A percentile compares a stretch with the other conserved stretches of the same genome.
These are phyloP conservation scores for Cryptococcus sp. DNA, from an alignment of 1,284 basidiomycete species.

Conservation along the genomic window DNA sequence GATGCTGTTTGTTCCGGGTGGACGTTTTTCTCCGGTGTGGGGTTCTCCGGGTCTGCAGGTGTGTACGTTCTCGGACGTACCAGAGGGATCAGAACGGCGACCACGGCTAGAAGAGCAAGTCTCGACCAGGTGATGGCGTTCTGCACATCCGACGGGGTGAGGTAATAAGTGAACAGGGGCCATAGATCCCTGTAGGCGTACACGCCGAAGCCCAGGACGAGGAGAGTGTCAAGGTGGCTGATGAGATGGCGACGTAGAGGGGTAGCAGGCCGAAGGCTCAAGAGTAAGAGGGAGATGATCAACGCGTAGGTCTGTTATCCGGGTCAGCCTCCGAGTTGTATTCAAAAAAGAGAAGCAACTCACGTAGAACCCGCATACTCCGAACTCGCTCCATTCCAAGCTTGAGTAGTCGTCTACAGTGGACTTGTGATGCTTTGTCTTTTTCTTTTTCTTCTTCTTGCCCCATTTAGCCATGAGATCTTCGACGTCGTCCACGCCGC, in stretches of 20 bases:
- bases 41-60: slow-evolving; percentile 53
- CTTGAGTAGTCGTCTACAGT: slow-evolving; percentile 46
- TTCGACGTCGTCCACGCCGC: slow-evolving; percentile 4
- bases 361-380: slow-evolving; percentile 49
- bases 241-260: slow-evolving; percentile 43
- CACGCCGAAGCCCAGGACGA: slow-evolving; percentile 54
- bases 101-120: slow-evolving; percentile 52
- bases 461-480: slow-evolving; percentile 14
- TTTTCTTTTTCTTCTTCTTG: slow-evolving; percentile 45
- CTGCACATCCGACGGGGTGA: slow-evolving; percentile 54
- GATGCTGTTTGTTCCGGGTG: slow-evolving; percentile 70
- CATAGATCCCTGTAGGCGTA: slow-evolving; percentile 67
- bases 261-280: slow-evolving; percentile 40
- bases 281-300: slow-evolving; percentile 43
- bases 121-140: slow-evolving; percentile 53
- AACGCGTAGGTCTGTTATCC: slow-evolving; percentile 40
- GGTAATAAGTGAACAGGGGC: slow-evolving; percentile 61
- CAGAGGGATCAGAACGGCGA: slow-evolving; percentile 57
- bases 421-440: slow-evolving; percentile 30
- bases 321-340: not conserved
- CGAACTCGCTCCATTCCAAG: slow-evolving; percentile 52
- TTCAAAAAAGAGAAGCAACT: slow-evolving; percentile 11
- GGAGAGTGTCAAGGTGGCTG: slow-evolving; percentile 49
- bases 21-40: slow-evolving; percentile 50
- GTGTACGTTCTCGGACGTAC: slow-evolving; percentile 57